Evolutionary conservation across 495 filamentous ascomycete genomes (phyloP), one percentile per base, ranked within the genome.

Genomic region (Monascus purpureus): DNA sequence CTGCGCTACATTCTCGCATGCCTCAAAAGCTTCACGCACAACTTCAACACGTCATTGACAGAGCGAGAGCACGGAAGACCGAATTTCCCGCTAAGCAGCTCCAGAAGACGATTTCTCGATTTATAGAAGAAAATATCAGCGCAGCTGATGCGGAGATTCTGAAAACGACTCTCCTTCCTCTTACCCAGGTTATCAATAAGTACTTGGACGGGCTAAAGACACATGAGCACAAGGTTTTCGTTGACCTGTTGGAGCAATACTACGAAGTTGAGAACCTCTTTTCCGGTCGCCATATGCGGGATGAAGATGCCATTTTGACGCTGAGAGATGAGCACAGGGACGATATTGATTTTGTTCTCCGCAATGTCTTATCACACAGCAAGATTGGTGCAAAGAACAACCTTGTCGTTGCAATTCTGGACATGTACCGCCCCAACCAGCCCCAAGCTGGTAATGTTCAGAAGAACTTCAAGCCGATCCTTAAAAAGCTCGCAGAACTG

Each of bases 321-420:
- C 81, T 97, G 15, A 75, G 90, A 57, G 90, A 97, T 38, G 82
- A 94, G 65, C 80, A 96, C 67, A 93, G 82, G 64, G 90, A 95
- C 16, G 82, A 93, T 46, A 77, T 88, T 37, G 41, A 63, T 32
- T 76, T 75, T 49, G 82, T 94, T 35, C 74, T 94, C 25, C 72
- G 86, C 41, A 86, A 70, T 16, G 88, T 93, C 13, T 74, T 96
- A 16, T 96, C 92, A 12, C 90, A 97, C 58, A 93, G 84, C 54
- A 75, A 79, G 31, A 80, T 92, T 28, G 79, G 75, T 24, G 76
- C 86, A 14, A 97, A 97, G 75, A 95, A 93, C 61, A 90, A 93
- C 51, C 67, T 97, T 14, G 67, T 96, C 31, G 61, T 95, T 22
- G 85, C 90, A 19, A 90, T 96, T 31, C 63, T 97, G 16, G 84